A percentile compares a stretch with the other conserved stretches of the same genome.
phyloP scores from a whole-genome alignment of 2,329 filamentous ascomycete species.

The Blastomyces gilchristii region DNA sequence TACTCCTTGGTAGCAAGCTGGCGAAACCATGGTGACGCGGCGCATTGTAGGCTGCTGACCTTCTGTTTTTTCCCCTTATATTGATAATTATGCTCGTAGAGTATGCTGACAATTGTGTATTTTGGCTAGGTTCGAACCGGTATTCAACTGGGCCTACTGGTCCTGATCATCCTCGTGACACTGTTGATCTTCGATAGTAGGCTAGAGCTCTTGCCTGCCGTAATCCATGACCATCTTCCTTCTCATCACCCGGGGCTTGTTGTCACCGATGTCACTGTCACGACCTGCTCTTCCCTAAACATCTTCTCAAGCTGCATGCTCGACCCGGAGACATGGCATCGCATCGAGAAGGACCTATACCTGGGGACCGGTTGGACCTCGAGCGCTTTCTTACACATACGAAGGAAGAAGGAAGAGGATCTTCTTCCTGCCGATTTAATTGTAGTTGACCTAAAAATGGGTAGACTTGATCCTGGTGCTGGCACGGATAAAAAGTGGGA shows the following conservation, averaged over 20 bases:
- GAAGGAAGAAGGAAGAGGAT: conserved; percentile 78
- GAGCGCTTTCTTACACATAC: conserved; percentile 70
- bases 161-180: conserved; percentile 57
- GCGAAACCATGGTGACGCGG: conserved; percentile 31
- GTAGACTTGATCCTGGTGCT: conserved; percentile 57
- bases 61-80: conserved; percentile 2
- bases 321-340: conserved; percentile 64
- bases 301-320: conserved; percentile 65
- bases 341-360: conserved; percentile 82
- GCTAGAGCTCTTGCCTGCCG: conserved; percentile 74
- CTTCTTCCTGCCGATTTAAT: conserved; percentile 64
- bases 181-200: conserved; percentile 77
- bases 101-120: conserved; percentile 11
- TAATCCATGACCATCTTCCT: conserved; percentile 79
- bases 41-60: conserved; percentile 28
- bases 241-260: conserved; percentile 74
- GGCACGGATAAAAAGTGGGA: conserved; percentile 61
- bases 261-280: conserved; percentile 74
- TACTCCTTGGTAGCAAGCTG: conserved; percentile 4
- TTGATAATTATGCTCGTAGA: background rate
- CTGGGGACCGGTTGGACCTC: conserved; percentile 63
- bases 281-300: conserved; percentile 65
- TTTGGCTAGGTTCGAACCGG: conserved; percentile 52
- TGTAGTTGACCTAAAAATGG: conserved; percentile 66
- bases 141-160: conserved; percentile 61